phyloP scores from a whole-genome alignment of 106 monocot genomes.

The Dioscorea dumetorum region DNA sequence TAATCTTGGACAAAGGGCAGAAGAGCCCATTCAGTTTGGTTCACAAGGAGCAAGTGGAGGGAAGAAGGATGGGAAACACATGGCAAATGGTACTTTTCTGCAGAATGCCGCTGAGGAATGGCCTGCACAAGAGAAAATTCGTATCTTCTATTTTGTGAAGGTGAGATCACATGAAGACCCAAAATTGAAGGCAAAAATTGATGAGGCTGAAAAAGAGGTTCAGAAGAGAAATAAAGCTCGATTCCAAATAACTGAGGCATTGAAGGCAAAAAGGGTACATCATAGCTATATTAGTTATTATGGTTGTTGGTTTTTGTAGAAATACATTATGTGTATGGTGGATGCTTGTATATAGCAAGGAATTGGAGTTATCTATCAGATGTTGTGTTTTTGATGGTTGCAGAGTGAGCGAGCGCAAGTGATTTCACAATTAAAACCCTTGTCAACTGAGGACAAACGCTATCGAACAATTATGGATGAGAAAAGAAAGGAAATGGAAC shows the following conservation, averaged over 20 bases:
- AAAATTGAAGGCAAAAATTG: constrained; percentile 63
- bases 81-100: constrained; percentile 20
- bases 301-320: neutral
- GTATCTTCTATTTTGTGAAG: constrained; percentile 63
- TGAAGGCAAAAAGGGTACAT: constrained; percentile 62
- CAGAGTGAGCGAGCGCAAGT: constrained; percentile 65
- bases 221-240: constrained; percentile 47
- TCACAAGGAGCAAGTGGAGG: constrained; percentile 24
- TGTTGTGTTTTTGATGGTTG: constrained; percentile 4
- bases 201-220: constrained; percentile 60
- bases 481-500: constrained; percentile 80
- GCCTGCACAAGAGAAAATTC: constrained; percentile 59
- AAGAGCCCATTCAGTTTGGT: constrained; percentile 33
- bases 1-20: constrained; percentile 10
- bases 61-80: constrained; percentile 15
- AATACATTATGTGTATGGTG: too few relatives aligned
- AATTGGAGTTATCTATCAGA: neutral
- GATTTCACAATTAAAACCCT: constrained; percentile 72
- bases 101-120: constrained; percentile 86
- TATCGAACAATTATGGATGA: constrained; percentile 41
- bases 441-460: constrained; percentile 53
- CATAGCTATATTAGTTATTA: neutral
- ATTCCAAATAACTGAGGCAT: constrained; percentile 34
- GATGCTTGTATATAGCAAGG: neutral
- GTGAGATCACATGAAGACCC: constrained; percentile 63